Conservation (phyloP, 495 filamentous ascomycete species). For the Aspergillus panamensis region DNA sequence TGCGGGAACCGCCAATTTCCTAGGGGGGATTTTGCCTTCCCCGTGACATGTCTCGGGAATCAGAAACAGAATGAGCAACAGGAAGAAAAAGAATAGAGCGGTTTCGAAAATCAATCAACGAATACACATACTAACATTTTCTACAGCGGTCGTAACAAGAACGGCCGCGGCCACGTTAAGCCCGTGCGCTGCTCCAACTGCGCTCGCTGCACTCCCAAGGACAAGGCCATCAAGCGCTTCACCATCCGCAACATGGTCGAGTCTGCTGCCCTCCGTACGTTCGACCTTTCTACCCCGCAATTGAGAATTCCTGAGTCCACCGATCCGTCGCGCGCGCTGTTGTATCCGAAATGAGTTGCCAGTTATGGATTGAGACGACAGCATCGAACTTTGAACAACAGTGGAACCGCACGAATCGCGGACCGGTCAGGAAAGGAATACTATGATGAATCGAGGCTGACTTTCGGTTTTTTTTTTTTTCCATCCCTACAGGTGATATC, state of each 20-base stretch:
- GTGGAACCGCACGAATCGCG: constrained; percentile 1
- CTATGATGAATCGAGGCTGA: constrained; percentile 11
- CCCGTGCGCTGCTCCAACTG: constrained; percentile 99
- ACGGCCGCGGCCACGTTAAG: constrained; percentile 98
- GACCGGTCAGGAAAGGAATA: constrained; percentile 1
- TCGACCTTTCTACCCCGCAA: constrained; percentile 21
- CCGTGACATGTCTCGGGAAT: constrained; percentile 1
- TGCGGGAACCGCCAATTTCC: constrained; percentile 20
- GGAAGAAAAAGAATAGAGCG: not conserved
- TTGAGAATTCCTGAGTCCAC: constrained; percentile 5
- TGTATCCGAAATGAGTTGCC: constrained; percentile 12
- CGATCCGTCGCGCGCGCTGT: constrained; percentile 19
- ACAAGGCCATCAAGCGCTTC: constrained; percentile 99
- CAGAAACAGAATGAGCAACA: not conserved
- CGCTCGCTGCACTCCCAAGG: constrained; percentile 99
- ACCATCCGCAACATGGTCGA: constrained; percentile 99
- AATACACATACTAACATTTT: constrained; percentile 19
- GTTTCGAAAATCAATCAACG: not conserved
- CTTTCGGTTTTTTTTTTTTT: constrained; percentile 10
- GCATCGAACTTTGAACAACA: not conserved
- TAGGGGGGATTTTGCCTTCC: not conserved
- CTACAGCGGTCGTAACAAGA: constrained; percentile 95
- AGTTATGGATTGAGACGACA: not conserved
- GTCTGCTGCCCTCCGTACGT: constrained; percentile 98
- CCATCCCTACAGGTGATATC: constrained; percentile 79